Evolutionary conservation across 345 rosid species (phyloP), one percentile per base, ranked within the genome.

Genomic region (Corymbia maculata): DNA sequence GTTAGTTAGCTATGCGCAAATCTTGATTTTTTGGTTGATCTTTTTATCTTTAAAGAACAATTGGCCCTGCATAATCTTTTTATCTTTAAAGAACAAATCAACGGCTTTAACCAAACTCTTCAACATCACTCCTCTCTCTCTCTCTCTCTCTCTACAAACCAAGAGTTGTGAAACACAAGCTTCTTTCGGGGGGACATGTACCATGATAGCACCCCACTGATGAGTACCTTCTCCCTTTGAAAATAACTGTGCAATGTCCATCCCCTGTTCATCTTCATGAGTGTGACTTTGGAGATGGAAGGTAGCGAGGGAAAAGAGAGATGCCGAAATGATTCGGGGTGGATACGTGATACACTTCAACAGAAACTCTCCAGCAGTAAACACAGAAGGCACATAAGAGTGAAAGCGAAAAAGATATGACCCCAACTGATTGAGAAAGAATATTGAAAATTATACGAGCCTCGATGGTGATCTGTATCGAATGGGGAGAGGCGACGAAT

Each of bases 131-230:
- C 94, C 24, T 93, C 85, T 90, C 85, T 80, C 42, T 36, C 42
- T 36, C 42, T 90, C 79, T 86, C 61, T 88, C 32, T 70, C n/a
- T 59, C 2, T 9, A 87, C 44, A 75, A 26, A 36, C 7, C 82
- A 75, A 75, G 82, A 92, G 93, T 89, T 92, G 94, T 94, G 92
- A 92, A 91, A 88, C 90, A 88, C 88, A 94, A 93, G 94, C 91
- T 92, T 93, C 92, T 89, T 89, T 90, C 82, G 50, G n/a, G 84
- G 91, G 93, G 90, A 64, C 93, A 90, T 59, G 70, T 59, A 59
- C 92, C 26, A 93, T 94, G 90, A 94, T 94, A 93, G 92, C 92
- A 70, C 85, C 85, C 89, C 89, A 75, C 82, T 75, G 22, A 75
- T 42, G 49, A 19, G 13, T 75, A 75, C 82, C 82, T 75, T 75